A percentile compares a stretch with the other conserved stretches of the same genome.
phyloP scores from a whole-genome alignment of 345 rosid species.

The Psidium friedrichsthalianum region DNA sequence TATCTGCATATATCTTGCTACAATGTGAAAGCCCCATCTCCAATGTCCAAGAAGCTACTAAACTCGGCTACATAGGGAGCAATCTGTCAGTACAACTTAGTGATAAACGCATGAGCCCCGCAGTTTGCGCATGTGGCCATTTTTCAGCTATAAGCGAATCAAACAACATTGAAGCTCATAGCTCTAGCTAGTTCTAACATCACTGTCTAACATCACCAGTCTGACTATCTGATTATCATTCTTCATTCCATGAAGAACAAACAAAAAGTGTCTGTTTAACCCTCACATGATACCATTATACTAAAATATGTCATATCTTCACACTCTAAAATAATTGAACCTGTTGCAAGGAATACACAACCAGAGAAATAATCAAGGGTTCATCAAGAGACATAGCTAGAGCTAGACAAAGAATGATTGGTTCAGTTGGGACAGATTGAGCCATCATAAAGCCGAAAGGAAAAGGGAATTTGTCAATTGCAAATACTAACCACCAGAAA shows the following conservation, averaged over 20 bases:
- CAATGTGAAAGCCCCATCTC: not conserved
- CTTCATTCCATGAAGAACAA: not conserved
- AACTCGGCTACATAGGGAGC: not conserved
- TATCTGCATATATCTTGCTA: not conserved
- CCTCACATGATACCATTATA: not conserved
- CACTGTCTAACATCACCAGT: not conserved
- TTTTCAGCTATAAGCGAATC: not conserved
- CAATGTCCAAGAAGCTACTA: not conserved
- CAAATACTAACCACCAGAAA: constrained; percentile 42
- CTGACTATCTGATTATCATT: not conserved
- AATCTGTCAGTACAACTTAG: not conserved
- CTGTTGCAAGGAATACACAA: not conserved
- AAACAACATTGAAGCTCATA: not conserved
- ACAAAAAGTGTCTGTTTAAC: not conserved
- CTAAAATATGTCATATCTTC: not conserved
- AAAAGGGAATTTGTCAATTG: not conserved
- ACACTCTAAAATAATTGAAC: not conserved
- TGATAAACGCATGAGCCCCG: not conserved
- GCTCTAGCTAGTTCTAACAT: not conserved
- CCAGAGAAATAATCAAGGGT: not conserved
- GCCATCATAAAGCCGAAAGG: not conserved
- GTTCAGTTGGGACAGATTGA: not conserved
- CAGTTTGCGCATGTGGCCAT: not conserved
- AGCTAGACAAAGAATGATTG: not conserved
- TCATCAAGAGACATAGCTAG: not conserved